A percentile compares a stretch with the other conserved stretches of the same genome.
Conservation (phyloP, 805 yeast genomes). For the Yarrowia yakushimensis region DNA sequence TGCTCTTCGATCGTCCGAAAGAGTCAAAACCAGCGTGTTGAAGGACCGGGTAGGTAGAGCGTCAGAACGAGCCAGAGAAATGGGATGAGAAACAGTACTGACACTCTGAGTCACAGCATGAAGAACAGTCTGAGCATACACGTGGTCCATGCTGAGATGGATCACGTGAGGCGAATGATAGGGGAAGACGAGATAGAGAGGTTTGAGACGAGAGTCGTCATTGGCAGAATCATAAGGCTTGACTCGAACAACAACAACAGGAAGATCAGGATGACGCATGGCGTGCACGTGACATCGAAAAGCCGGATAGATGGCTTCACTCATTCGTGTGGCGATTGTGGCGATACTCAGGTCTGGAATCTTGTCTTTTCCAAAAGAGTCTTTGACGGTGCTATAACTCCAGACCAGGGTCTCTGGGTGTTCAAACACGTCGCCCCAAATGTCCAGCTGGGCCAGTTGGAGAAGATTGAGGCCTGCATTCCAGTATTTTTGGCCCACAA, state of each 20-base stretch:
- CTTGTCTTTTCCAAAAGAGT: constrained; percentile 34
- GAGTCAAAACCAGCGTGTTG: constrained; percentile 53
- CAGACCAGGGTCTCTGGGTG: constrained; percentile 43
- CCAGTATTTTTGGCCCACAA: not conserved
- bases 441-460: constrained; percentile 19
- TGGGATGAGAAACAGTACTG: constrained; percentile 45
- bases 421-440: constrained; percentile 48
- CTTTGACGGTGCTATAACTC: constrained; percentile 38
- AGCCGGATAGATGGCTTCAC: constrained; percentile 43
- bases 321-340: constrained; percentile 49
- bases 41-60: constrained; percentile 46
- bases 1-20: constrained; percentile 61
- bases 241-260: constrained; percentile 57
- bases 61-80: constrained; percentile 40
- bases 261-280: constrained; percentile 60
- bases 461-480: constrained; percentile 5
- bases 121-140: constrained; percentile 51
- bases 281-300: constrained; percentile 51
- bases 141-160: constrained; percentile 49
- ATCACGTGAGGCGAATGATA: constrained; percentile 62
- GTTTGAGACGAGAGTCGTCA: constrained; percentile 40
- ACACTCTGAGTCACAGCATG: constrained; percentile 59
- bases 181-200: constrained; percentile 66
- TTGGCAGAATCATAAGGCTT: constrained; percentile 56
- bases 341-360: constrained; percentile 45